A percentile compares a stretch with the other conserved stretches of the same genome.
These are phyloP conservation scores for Kwoniella newhampshirensis DNA, from an alignment of 768 basidiomycete species.

Conservation along the genomic window DNA sequence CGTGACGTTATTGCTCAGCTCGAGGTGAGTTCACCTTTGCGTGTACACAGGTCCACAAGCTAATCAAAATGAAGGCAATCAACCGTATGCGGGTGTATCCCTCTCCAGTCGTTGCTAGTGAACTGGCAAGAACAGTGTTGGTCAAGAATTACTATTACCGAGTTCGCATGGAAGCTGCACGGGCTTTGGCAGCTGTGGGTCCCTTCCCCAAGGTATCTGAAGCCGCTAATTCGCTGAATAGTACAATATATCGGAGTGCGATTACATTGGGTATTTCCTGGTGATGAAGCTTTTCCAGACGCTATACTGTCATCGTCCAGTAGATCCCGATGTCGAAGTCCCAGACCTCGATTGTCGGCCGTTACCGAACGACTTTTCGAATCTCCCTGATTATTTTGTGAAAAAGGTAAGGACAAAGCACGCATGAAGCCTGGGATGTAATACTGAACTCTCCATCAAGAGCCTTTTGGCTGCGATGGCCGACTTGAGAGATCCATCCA, in stretches of 20 bases:
- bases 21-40: conserved; percentile 64
- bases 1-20: conserved; percentile 95
- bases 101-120: conserved; percentile 58
- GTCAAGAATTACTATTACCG: conserved; percentile 96
- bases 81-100: conserved; percentile 64
- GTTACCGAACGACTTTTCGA: conserved; percentile 89
- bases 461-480: conserved; percentile 78
- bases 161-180: conserved; percentile 89
- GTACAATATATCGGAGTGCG: conserved; percentile 79
- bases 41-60: conserved; percentile 3
- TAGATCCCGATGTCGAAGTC: conserved; percentile 59
- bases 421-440: not conserved
- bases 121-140: conserved; percentile 86
- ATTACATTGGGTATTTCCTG: conserved; percentile 90
- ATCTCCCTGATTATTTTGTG: conserved; percentile 89
- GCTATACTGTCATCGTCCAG: conserved; percentile 60
- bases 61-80: conserved; percentile 71
- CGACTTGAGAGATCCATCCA: conserved; percentile 71
- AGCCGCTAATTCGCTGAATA: conserved; percentile 49
- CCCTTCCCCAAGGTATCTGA: not conserved
- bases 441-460: conserved; percentile 8
- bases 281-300: conserved; percentile 91
- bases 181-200: conserved; percentile 72
- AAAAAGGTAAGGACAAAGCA: conserved; percentile 66
- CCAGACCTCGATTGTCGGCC: conserved; percentile 74